Evolutionary conservation across 768 basidiomycete genomes (phyloP).

Genomic region (Tephrocybe sp.): DNA sequence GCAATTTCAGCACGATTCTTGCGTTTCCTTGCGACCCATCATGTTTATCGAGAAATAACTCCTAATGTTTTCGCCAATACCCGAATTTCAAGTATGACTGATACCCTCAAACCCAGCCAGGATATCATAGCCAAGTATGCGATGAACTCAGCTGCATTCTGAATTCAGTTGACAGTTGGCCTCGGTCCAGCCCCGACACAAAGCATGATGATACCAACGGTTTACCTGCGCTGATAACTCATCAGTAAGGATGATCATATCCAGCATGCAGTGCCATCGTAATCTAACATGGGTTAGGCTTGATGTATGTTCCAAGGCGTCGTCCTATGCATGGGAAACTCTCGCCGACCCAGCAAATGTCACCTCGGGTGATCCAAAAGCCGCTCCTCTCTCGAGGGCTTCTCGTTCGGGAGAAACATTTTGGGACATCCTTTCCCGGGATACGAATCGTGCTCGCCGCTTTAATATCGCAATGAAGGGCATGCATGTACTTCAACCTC

Average conservation of each 20-base stretch:
- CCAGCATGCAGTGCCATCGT: no score
- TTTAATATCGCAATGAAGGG: slow-evolving; percentile 30
- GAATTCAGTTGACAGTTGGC: no score
- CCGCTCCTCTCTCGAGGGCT: slow-evolving; percentile 23
- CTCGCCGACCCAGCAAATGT: slow-evolving; percentile 24
- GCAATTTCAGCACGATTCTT: slow-evolving; percentile 21
- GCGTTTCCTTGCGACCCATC: slow-evolving; percentile 18
- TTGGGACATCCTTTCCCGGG: slow-evolving; percentile 24
- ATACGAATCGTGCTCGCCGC: slow-evolving; percentile 16
- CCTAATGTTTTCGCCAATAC: slow-evolving; percentile 34
- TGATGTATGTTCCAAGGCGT: slow-evolving; percentile 28
- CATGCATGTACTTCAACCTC: slow-evolving; percentile 7
- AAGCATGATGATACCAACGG: slow-evolving; percentile 17
- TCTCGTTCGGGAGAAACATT: slow-evolving; percentile 18
- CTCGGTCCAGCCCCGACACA: slow-evolving; percentile 3
- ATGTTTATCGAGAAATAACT: slow-evolving; percentile 21
- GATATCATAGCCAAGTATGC: slow-evolving; percentile 23
- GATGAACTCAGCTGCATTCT: no score
- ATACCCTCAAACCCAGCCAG: slow-evolving; percentile 22
- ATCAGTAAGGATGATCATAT: slow-evolving; percentile 16
- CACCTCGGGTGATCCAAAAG: slow-evolving; percentile 20
- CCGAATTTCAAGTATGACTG: slow-evolving; percentile 28
- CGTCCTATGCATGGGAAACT: slow-evolving; percentile 29
- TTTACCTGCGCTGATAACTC: slow-evolving; percentile 20
- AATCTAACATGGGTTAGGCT: slow-evolving; percentile 13